Conservation (phyloP, 2,329 filamentous ascomycete species). For the Dendryphion nanum region DNA sequence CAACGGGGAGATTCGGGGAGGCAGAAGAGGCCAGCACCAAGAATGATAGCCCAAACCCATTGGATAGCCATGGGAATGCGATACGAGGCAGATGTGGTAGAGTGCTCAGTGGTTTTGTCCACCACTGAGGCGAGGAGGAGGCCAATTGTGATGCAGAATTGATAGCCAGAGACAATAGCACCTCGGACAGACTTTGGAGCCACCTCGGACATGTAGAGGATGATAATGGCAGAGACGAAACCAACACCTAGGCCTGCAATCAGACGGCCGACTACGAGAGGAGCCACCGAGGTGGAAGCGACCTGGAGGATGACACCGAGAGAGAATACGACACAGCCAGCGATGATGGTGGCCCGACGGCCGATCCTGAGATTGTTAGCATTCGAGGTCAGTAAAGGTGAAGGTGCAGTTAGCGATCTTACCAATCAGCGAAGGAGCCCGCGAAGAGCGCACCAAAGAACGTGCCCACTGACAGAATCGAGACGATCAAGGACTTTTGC, state of each 20-base stretch:
- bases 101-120: slow-evolving; percentile 67
- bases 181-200: slow-evolving; percentile 69
- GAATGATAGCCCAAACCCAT: slow-evolving; percentile 76
- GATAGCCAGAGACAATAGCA: slow-evolving; percentile 76
- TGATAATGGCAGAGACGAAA: slow-evolving; percentile 42
- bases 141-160: slow-evolving; percentile 81
- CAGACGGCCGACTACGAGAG: slow-evolving; percentile 40
- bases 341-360: slow-evolving; percentile 61
- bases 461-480: slow-evolving; percentile 82
- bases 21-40: slow-evolving; percentile 68
- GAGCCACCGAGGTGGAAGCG: slow-evolving; percentile 28
- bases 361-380: slow-evolving; percentile 48
- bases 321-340: slow-evolving; percentile 36
- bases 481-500: slow-evolving; percentile 72
- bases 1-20: slow-evolving; percentile 85
- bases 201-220: slow-evolving; percentile 83
- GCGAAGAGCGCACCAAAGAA: slow-evolving; percentile 72
- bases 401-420: neutral
- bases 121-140: slow-evolving; percentile 72
- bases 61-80: slow-evolving; percentile 80
- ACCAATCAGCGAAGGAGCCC: slow-evolving; percentile 63
- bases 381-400: neutral
- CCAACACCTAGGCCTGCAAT: slow-evolving; percentile 42
- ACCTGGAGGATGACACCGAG: slow-evolving; percentile 39
- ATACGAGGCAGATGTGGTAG: slow-evolving; percentile 61